phyloP scores from a whole-genome alignment of 805 yeast species.

The Sporopachydermia lactativora region DNA sequence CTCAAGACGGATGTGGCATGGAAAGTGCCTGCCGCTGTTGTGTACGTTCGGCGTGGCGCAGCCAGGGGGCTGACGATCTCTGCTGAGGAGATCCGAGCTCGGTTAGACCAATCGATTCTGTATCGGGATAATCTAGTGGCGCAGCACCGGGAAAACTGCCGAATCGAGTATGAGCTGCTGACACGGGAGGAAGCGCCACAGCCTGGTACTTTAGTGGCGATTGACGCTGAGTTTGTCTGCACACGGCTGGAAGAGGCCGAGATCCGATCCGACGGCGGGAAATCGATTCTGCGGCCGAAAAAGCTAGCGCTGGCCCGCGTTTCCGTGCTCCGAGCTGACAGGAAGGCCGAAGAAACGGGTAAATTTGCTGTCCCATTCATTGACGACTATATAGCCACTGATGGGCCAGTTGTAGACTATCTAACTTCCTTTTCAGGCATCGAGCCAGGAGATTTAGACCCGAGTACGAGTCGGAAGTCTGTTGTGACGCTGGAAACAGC shows the following conservation, averaged over 20 bases:
- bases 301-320: conserved; percentile 73
- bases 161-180: conserved; percentile 53
- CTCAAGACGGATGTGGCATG: conserved; percentile 57
- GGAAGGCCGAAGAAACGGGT: conserved; percentile 17
- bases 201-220: conserved; percentile 70
- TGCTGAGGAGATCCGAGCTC: conserved; percentile 28
- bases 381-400: conserved; percentile 81
- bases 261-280: conserved; percentile 57
- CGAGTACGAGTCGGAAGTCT: conserved; percentile 43
- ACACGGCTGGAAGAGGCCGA: conserved; percentile 69
- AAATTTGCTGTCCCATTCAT: conserved; percentile 64
- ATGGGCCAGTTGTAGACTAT: conserved; percentile 57
- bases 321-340: conserved; percentile 61
- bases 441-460: conserved; percentile 79
- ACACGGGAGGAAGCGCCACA: conserved; percentile 57
- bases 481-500: conserved; percentile 73
- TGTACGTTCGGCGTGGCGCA: conserved; percentile 41
- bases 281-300: conserved; percentile 59
- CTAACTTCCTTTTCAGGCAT: conserved; percentile 91
- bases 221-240: conserved; percentile 93
- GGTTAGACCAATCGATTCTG: conserved; percentile 48
- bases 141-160: conserved; percentile 42
- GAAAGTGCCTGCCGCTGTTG: conserved; percentile 68
- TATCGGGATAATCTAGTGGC: conserved; percentile 65
- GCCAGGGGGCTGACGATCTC: conserved; percentile 21